Evolutionary conservation across 345 rosid genomes (phyloP), one percentile per base, ranked within the genome.

Genomic region (Salix dunnii): DNA sequence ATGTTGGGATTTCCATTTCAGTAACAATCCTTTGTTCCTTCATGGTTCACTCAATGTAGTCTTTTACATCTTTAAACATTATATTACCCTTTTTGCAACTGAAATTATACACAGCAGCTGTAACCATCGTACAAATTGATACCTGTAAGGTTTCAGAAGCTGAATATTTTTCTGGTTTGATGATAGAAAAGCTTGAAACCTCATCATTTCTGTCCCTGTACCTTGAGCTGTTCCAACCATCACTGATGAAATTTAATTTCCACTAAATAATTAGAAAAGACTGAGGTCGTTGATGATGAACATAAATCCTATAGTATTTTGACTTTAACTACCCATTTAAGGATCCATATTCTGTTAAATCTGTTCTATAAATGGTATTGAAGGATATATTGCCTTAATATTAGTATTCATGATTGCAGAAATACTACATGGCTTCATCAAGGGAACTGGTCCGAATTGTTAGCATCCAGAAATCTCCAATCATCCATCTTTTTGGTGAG

Each of bases 361-460:
- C 28, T 58, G 31, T 13, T 36, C 48, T 48, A 51, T 68, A 35
- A 71, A 33, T 60, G 68, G 36, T 42, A 40, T 68, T 42, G 36
- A 73, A 51, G 40, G 28, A 43, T 25, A 61, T 25, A 21, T 46
- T 65, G 33, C 23, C 74, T 79, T 28, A 68, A 17, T 30, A 51
- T 60, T 65, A 9, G 20, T 38, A n/a, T 67, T 33, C 16, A 53
- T 31, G 69, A 65, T 72, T 84, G 89, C 96, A 96, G 97, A 96
- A 96, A 86, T 96, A 96, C 90, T 96, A 96, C 88, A 96, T 96
- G 98, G 94, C 99, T 73, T 96, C 99, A 43, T 96, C 99, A 1
- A 88, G 99, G 85, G 99, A 96, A 86, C 84, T 96, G 67, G 99
- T 96, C 40, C 98, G 99, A 67, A 96, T 96, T 74, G 97, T 96